Base-by-base conservation (phyloP, 2,329 filamentous ascomycete genomes). In the Cadophora sp. region DNA sequence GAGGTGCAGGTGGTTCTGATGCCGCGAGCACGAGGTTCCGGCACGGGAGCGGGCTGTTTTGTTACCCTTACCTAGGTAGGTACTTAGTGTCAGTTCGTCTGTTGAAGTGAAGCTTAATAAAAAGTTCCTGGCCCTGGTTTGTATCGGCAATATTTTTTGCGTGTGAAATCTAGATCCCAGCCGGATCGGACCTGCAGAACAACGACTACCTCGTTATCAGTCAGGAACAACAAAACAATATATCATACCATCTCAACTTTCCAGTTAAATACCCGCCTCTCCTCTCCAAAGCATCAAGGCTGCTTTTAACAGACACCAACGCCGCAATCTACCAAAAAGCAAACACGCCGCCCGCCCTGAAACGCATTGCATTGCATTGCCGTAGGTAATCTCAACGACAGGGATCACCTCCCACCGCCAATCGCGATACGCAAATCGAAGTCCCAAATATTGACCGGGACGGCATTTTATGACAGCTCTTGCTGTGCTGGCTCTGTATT, bases 301-400 rank as follows among this genome's bases (percentile, higher is more conserved):
- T 30, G 6, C 27, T 6, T 30, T 30, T 30, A 6, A 30, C 27
- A 30, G 58, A 30, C 27, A 13, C 18, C 30, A 20, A 22, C 27
- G 18, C 30, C 22, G 30, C 3, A 27, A 48, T 50, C 7, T 36
- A 5, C 13, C 9, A 43, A 36, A 48, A 50, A 24, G 59, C 1
- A 51, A 39, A 33, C 41, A 24, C 43, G 27, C 27, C 43, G 27
- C 27, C 27, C 27, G 27, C 27, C 18, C 48, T 22, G 59, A 27
- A 30, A n/a, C 36, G 20, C 41, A 24, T 45, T 59, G 56, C 43
- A 39, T 50, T 50, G 59, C 59, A 61, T 61, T 61, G 59, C 30
- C 30, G 59, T 61, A 48, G 50, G 59, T 61, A 61, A 61, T 61
- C 59, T 61, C 43, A 39, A 39, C 14, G 30, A 39, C 27, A 53